Evolutionary conservation across 2,329 filamentous ascomycete genomes (phyloP).

Genomic region (Apiospora phragmitis): DNA sequence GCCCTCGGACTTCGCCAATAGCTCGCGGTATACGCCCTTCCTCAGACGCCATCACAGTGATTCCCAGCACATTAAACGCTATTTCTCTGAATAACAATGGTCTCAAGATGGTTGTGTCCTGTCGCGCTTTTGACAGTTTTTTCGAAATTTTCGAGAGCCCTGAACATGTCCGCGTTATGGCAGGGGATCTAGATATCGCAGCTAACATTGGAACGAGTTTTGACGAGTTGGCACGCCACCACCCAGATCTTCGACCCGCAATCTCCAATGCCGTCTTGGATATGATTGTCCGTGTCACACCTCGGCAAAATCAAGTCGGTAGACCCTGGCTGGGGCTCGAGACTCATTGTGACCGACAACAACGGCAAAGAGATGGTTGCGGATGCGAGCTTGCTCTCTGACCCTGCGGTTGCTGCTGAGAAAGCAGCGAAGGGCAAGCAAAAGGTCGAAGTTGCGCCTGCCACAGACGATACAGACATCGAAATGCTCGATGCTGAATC

Average conservation of each 20-base stretch:
- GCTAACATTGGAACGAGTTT: constrained; percentile 79
- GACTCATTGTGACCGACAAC: constrained; percentile 66
- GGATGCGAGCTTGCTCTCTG: constrained; percentile 40
- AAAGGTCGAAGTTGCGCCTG: constrained; percentile 24
- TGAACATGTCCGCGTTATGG: constrained; percentile 82
- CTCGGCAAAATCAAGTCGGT: constrained; percentile 71
- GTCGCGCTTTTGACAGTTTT: constrained; percentile 79
- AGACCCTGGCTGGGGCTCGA: constrained; percentile 72
- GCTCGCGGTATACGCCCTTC: constrained; percentile 82
- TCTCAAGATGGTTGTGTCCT: constrained; percentile 83
- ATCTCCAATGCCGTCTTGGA: constrained; percentile 85
- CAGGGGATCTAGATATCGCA: constrained; percentile 68
- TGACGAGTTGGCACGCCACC: constrained; percentile 92
- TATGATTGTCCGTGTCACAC: constrained; percentile 82
- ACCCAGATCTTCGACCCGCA: constrained; percentile 76
- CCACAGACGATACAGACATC: constrained; percentile 51
- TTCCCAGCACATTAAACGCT: constrained; percentile 87
- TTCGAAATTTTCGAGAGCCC: constrained; percentile 97
- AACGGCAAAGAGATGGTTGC: constrained; percentile 61
- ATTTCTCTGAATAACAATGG: constrained; percentile 90
- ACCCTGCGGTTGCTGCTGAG: constrained; percentile 23
- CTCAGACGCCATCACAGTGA: constrained; percentile 80
- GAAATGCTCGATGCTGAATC: constrained; percentile 63
- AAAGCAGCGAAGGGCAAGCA: constrained; percentile 41
- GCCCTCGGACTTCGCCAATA: constrained; percentile 43